A percentile compares a stretch with the other conserved stretches of the same genome.
Evolutionary conservation across 1,284 basidiomycete species (phyloP).

Genomic region (Naganishia cerealis): DNA sequence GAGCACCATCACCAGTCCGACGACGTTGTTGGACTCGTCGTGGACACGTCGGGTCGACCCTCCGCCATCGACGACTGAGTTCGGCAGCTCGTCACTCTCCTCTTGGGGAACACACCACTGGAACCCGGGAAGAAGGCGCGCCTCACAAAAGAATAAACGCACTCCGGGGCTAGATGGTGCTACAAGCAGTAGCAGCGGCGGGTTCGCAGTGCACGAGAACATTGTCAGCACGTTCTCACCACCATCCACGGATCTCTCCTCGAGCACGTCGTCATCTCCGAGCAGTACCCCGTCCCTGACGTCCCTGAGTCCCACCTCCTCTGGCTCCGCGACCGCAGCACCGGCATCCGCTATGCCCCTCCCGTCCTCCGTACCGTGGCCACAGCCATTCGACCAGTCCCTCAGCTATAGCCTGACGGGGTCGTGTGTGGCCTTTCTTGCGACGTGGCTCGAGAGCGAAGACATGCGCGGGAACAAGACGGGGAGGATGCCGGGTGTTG

Average conservation of each 20-base stretch:
- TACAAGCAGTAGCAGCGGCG: neutral
- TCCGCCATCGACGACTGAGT: too few species aligned
- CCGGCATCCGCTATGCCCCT: constrained; percentile 7
- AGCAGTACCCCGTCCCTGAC: neutral
- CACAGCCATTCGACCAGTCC: constrained; percentile 31
- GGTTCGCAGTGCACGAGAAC: constrained; percentile 11
- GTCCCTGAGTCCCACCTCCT: too few species aligned
- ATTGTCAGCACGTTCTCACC: constrained; percentile 22
- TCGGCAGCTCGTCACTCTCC: neutral
- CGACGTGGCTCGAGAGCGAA: constrained; percentile 14
- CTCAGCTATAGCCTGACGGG: constrained; percentile 30
- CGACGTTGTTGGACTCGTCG: too few species aligned
- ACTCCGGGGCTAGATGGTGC: neutral
- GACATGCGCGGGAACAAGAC: constrained; percentile 16
- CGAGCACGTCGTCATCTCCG: neutral
- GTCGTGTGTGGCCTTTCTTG: constrained; percentile 32
- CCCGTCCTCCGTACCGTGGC: constrained; percentile 12
- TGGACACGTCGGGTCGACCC: too few species aligned
- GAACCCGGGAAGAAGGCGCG: neutral
- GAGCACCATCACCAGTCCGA: too few species aligned
- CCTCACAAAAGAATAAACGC: neutral
- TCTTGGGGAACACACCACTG: neutral
- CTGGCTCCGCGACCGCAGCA: neutral
- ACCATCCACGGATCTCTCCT: neutral
- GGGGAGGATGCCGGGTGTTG: neutral